Evolutionary conservation across 495 filamentous ascomycete genomes (phyloP).

Genomic region (Tuber melanosporum): DNA sequence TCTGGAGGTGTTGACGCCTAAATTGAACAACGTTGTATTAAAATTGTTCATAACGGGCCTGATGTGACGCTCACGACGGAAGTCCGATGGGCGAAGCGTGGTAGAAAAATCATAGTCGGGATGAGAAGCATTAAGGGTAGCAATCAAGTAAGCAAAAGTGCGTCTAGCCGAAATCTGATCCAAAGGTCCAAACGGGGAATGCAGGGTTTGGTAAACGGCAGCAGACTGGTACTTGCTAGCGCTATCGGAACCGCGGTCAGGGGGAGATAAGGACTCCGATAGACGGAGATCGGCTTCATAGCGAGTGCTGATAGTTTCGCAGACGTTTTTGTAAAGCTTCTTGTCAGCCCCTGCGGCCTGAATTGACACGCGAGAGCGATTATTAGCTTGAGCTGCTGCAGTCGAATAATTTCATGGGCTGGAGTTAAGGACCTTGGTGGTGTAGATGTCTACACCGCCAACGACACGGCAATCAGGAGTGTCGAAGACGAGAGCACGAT

Average conservation of each 20-base stretch:
- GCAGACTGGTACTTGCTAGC: slow-evolving; percentile 33
- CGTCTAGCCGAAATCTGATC: slow-evolving; percentile 79
- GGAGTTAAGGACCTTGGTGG: slow-evolving; percentile 58
- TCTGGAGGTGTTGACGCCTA: slow-evolving; percentile 57
- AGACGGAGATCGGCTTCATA: slow-evolving; percentile 80
- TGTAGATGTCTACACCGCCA: slow-evolving; percentile 92
- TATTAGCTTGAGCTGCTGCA: slow-evolving; percentile 33
- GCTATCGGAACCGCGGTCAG: slow-evolving; percentile 53
- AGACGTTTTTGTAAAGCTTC: slow-evolving; percentile 93
- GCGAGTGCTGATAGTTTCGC: slow-evolving; percentile 76
- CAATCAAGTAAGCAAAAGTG: slow-evolving; percentile 92
- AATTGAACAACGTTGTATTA: slow-evolving; percentile 75
- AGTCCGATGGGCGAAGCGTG: slow-evolving; percentile 77
- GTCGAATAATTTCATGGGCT: slow-evolving; percentile 32
- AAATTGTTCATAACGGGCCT: slow-evolving; percentile 73
- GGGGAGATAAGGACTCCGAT: slow-evolving; percentile 58
- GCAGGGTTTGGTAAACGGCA: slow-evolving; percentile 43
- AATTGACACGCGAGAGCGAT: slow-evolving; percentile 19
- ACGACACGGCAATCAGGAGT: slow-evolving; percentile 83
- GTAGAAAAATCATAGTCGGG: slow-evolving; percentile 97
- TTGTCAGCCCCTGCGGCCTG: slow-evolving; percentile 81
- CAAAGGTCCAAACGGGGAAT: slow-evolving; percentile 82
- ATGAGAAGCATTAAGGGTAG: slow-evolving; percentile 94
- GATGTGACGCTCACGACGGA: slow-evolving; percentile 68
- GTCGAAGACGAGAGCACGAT: slow-evolving; percentile 84